Percentiles rank a stretch among this genome's conserved stretches.
phyloP scores from a whole-genome alignment of 78 protist species.

The Dictyostelium purpureum region DNA sequence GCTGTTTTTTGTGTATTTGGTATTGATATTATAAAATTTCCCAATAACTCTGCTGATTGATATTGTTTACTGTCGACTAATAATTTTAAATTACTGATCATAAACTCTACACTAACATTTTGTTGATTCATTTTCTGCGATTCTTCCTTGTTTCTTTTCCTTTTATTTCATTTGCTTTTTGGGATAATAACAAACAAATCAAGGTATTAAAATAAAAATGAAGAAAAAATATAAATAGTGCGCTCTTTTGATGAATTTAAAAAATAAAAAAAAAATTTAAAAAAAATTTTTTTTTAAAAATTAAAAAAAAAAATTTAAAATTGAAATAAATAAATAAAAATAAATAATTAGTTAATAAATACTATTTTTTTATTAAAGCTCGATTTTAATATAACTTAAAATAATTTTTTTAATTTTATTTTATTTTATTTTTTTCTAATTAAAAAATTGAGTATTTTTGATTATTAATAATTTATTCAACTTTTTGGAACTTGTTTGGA shows the following conservation, averaged over 20 bases:
- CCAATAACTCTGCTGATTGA: constrained; percentile 58
- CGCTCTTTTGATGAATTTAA: not conserved
- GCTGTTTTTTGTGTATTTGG: constrained; percentile 10
- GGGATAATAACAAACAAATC: not conserved
- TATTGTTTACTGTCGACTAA: constrained; percentile 47
- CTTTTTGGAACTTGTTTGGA: not conserved
- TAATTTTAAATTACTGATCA: constrained; percentile 41
- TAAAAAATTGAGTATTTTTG: too few relatives aligned
- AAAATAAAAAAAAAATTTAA: not conserved
- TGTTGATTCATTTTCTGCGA: not conserved
- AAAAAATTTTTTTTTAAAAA: not conserved
- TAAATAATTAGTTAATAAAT: too few relatives aligned
- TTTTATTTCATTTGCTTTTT: not conserved
- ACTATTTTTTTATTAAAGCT: not conserved
- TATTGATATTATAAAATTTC: constrained; percentile 44
- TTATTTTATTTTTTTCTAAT: not conserved
- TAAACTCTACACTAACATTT: constrained; percentile 26
- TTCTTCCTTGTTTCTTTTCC: too few relatives aligned
- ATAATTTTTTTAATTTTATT: not conserved
- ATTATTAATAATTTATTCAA: constrained; percentile 5
- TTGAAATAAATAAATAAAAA: too few relatives aligned
- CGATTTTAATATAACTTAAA: not conserved
- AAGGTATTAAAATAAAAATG: too few relatives aligned
- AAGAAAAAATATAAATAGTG: not conserved
- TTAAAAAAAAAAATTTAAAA: too few relatives aligned